phyloP scores from a whole-genome alignment of 2,329 filamentous ascomycete genomes.

The Davidsoniella virescens region DNA sequence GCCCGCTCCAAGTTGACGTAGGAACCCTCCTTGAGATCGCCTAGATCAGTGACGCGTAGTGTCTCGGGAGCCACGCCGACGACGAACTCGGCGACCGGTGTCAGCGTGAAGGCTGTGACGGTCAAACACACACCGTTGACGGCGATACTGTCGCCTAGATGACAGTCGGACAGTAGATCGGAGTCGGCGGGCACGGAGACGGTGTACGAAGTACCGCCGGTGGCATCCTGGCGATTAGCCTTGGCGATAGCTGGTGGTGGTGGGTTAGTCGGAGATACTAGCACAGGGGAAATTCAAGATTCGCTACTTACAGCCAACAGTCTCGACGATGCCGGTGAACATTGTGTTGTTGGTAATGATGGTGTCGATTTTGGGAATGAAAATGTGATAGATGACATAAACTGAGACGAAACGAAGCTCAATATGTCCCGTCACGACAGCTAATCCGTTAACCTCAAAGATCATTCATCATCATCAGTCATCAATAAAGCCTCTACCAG shows the following conservation, averaged over 20 bases:
- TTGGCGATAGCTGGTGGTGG: slow-evolving; percentile 53
- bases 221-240: slow-evolving; percentile 64
- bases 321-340: slow-evolving; percentile 93
- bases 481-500: not conserved
- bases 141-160: slow-evolving; percentile 83
- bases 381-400: too few species aligned
- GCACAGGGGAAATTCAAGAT: not conserved
- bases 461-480: not conserved
- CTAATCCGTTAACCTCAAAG: not conserved
- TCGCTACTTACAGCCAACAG: slow-evolving; percentile 61
- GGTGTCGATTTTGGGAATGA: too few species aligned
- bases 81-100: slow-evolving; percentile 46
- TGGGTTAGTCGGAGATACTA: not conserved
- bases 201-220: slow-evolving; percentile 78
- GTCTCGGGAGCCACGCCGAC: slow-evolving; percentile 93
- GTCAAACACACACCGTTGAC: slow-evolving; percentile 95
- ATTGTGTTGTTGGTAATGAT: slow-evolving; percentile 29
- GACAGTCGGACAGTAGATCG: slow-evolving; percentile 65
- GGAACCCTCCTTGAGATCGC: slow-evolving; percentile 46
- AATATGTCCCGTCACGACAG: too few species aligned
- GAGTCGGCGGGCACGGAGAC: slow-evolving; percentile 53
- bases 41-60: slow-evolving; percentile 88
- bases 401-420: too few species aligned
- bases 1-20: slow-evolving; percentile 87
- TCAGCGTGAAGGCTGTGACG: slow-evolving; percentile 42